phyloP scores from a whole-genome alignment of 2,329 filamentous ascomycete genomes.

The Fusarium siculi region DNA sequence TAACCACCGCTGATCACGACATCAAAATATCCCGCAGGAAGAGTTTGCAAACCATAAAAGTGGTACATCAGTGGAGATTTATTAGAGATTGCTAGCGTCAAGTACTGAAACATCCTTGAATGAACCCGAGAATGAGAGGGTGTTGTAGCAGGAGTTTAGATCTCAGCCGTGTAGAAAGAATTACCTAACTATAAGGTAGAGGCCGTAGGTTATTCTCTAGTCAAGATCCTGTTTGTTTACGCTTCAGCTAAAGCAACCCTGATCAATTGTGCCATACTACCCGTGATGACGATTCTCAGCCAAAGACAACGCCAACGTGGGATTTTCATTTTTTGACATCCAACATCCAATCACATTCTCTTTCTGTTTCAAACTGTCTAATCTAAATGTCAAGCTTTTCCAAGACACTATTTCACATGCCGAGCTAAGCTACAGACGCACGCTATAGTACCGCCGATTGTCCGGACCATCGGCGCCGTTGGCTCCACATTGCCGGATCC shows the following conservation, averaged over 20 bases:
- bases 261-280: slow-evolving; percentile 34
- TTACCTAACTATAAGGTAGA: neutral
- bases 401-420: slow-evolving; percentile 2
- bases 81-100: neutral
- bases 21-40: slow-evolving; percentile 26
- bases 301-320: slow-evolving; percentile 19
- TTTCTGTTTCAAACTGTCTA: neutral
- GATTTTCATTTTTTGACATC: neutral
- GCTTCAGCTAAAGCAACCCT: neutral
- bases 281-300: slow-evolving; percentile 27
- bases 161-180: neutral
- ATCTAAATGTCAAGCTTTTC: neutral
- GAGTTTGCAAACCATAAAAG: slow-evolving; percentile 34
- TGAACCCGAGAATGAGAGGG: neutral
- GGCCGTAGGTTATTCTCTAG: slow-evolving; percentile 2
- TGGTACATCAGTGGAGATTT: slow-evolving; percentile 30
- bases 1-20: slow-evolving; percentile 41
- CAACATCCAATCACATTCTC: slow-evolving; percentile 17
- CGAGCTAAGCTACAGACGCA: slow-evolving; percentile 4
- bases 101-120: slow-evolving; percentile 6
- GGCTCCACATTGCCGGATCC: slow-evolving; percentile 17
- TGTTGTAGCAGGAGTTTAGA: neutral
- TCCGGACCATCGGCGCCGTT: slow-evolving; percentile 24
- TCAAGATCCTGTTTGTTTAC: slow-evolving; percentile 7
- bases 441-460: slow-evolving; percentile 4